Evolutionary conservation across 371 early-diverging fungal species (phyloP).

Genomic region (Ordospora colligata): DNA sequence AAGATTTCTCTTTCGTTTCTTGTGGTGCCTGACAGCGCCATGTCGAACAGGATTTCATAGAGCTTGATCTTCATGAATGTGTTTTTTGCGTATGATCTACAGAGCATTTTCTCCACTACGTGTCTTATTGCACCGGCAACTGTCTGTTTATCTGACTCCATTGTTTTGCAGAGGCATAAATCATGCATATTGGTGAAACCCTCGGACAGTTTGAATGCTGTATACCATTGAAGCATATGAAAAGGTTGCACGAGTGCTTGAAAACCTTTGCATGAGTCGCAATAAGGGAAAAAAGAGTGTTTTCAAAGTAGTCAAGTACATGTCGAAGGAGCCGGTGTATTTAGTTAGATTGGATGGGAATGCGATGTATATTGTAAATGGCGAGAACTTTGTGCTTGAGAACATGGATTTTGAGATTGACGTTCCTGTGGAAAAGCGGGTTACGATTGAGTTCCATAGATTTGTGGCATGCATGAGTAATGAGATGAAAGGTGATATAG

Average conservation of each 20-base stretch:
- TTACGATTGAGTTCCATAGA: neutral
- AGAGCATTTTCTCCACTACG: neutral
- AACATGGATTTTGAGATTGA: neutral
- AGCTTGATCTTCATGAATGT: conserved; percentile 26
- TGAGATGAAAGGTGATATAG: too few species aligned
- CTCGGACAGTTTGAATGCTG: neutral
- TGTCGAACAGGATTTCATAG: conserved; percentile 28
- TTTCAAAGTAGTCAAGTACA: neutral
- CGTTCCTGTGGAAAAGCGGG: neutral
- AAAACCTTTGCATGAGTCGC: neutral
- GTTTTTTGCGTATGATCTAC: neutral
- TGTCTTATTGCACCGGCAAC: neutral
- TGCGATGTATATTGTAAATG: neutral
- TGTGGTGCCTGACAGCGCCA: neutral
- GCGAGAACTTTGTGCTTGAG: neutral
- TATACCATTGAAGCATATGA: neutral
- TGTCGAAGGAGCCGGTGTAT: neutral
- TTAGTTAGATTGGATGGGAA: neutral
- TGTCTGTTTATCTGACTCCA: neutral
- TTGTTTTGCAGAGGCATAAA: neutral
- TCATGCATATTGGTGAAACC: neutral
- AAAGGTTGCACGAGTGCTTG: neutral
- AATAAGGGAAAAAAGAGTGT: neutral
- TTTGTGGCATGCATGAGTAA: neutral
- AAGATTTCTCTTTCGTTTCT: conserved; percentile 55